Evolutionary conservation across 805 yeast species (phyloP).

Genomic region (Schwanniomyces sp.): DNA sequence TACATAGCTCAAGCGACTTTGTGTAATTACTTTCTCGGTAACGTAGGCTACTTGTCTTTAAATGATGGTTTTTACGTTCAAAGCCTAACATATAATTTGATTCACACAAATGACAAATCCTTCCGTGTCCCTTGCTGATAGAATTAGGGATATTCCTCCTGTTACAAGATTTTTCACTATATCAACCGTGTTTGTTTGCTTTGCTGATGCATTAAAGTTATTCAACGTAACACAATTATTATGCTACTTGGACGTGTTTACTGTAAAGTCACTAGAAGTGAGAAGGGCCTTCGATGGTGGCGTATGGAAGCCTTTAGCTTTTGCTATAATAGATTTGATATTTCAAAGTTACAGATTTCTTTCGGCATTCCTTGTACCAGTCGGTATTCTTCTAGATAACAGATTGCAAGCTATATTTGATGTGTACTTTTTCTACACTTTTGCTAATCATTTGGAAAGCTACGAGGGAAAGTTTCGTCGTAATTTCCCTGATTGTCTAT

Average conservation of each 20-base stretch:
- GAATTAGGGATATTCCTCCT: slow-evolving; percentile 49
- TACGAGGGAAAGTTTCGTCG: slow-evolving; percentile 43
- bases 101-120: not conserved
- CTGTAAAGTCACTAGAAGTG: slow-evolving; percentile 6
- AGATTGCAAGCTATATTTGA: slow-evolving; percentile 40
- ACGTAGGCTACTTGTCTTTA: too few relatives aligned
- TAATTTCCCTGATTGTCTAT: slow-evolving; percentile 55
- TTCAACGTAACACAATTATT: slow-evolving; percentile 11
- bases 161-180: slow-evolving; percentile 59
- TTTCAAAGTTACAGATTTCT: slow-evolving; percentile 48
- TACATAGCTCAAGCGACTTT: too few relatives aligned
- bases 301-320: slow-evolving; percentile 1
- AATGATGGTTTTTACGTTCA: too few relatives aligned
- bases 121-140: slow-evolving; percentile 15
- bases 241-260: slow-evolving; percentile 10
- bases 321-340: slow-evolving; percentile 9
- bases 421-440: slow-evolving; percentile 56
- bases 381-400: slow-evolving; percentile 24
- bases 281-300: slow-evolving; percentile 2
- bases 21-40: too few relatives aligned
- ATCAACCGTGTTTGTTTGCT: slow-evolving; percentile 45
- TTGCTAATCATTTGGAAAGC: slow-evolving; percentile 56
- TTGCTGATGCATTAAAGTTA: slow-evolving; percentile 25
- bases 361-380: slow-evolving; percentile 50
- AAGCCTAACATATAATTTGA: too few relatives aligned